Conservation (phyloP, 176 grass and related monocot genomes). For the Oropetium thomaeum region DNA sequence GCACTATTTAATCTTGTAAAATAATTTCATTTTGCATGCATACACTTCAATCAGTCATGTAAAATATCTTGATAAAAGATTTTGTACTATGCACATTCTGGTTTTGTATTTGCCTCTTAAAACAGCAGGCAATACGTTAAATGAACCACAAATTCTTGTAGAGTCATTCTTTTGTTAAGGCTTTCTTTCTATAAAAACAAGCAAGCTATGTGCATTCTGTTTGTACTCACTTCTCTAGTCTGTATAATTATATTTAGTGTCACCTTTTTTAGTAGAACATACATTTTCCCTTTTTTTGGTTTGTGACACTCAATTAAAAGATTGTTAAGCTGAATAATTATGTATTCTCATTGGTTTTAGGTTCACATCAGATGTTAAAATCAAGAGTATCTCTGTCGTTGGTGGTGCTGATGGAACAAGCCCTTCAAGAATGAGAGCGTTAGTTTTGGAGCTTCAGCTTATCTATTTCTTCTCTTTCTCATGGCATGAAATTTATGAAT, state of each 20-base stretch:
- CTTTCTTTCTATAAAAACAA: not conserved
- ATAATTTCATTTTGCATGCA: not conserved
- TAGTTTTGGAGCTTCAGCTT: slow-evolving; percentile 29
- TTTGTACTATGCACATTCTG: not conserved
- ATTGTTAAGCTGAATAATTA: slow-evolving; percentile 25
- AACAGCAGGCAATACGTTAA: not conserved
- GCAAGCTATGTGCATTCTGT: not conserved
- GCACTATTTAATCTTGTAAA: not conserved
- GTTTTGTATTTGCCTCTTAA: not conserved
- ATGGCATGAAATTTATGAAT: slow-evolving; percentile 23
- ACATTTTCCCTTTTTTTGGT: not conserved
- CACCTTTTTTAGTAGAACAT: slow-evolving; percentile 15
- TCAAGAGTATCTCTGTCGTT: slow-evolving; percentile 95
- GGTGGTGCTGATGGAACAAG: slow-evolving; percentile 90
- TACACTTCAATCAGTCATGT: not conserved
- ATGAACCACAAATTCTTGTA: not conserved
- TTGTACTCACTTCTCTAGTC: not conserved
- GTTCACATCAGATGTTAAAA: slow-evolving; percentile 98
- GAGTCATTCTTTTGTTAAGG: not conserved
- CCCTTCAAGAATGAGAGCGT: slow-evolving; percentile 98
- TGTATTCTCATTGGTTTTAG: slow-evolving; percentile 42
- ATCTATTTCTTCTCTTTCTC: slow-evolving; percentile 18
- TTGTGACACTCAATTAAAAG: not conserved
- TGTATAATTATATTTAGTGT: not conserved
- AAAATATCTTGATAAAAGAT: not conserved